Evolutionary conservation across 2,329 filamentous ascomycete species (phyloP).

Genomic region (Pyrenophora teres): DNA sequence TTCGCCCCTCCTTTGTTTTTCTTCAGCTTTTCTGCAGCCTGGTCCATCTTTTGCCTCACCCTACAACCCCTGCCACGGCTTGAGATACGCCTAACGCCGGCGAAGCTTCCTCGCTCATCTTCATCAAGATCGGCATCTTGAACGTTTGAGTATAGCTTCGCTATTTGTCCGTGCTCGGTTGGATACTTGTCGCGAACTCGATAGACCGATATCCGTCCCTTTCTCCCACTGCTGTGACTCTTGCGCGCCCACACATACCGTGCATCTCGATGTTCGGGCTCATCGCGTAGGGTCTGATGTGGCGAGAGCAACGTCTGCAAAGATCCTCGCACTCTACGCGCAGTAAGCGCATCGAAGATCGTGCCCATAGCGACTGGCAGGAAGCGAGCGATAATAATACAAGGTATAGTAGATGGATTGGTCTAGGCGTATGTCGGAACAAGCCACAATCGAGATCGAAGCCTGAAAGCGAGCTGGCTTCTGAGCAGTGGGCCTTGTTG

Average conservation of each 20-base stretch:
- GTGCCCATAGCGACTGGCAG: not conserved
- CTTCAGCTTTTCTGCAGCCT: not conserved
- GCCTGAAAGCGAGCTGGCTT: not conserved
- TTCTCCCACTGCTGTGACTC: not conserved
- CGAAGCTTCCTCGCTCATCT: not conserved
- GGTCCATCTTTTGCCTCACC: not conserved
- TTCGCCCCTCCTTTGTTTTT: not conserved
- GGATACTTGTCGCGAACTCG: not conserved
- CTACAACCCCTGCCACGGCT: not conserved
- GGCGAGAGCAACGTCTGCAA: not conserved
- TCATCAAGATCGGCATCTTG: not conserved
- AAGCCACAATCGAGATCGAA: not conserved
- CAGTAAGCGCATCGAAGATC: not conserved
- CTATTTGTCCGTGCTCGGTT: not conserved
- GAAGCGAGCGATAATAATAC: not conserved
- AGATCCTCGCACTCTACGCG: not conserved
- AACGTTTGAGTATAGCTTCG: conserved; percentile 1
- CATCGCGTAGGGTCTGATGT: not conserved
- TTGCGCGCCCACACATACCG: conserved; percentile 3
- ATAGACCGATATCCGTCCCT: conserved; percentile 1
- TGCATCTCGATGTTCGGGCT: not conserved
- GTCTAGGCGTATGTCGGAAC: not conserved
- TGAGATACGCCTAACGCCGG: not conserved
- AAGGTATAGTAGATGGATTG: too few relatives aligned
- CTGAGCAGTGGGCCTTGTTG: too few relatives aligned